These are phyloP conservation scores for Coemansia sp. DNA, from an alignment of 192 early-diverging fungal species.

Conservation along the genomic window DNA sequence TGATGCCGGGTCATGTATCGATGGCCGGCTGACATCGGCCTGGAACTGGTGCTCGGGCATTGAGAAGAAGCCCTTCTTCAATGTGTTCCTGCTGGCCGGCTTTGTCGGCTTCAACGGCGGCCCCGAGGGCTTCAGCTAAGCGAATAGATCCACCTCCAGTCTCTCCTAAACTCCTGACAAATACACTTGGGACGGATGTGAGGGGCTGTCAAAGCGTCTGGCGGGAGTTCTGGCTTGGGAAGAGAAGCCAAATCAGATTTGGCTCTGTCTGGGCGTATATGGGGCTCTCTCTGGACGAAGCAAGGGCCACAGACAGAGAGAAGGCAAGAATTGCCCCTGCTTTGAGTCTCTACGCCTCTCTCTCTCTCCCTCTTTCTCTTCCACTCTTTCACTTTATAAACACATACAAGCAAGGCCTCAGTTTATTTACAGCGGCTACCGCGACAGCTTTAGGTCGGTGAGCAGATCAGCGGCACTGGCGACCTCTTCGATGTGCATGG, in stretches of 20 bases:
- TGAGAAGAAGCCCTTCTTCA: constrained; percentile 92
- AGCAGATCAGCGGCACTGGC: constrained; percentile 33
- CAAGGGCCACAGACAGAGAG: too few relatives aligned
- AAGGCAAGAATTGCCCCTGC: too few relatives aligned
- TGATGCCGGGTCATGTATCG: constrained; percentile 92
- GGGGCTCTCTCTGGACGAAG: too few relatives aligned
- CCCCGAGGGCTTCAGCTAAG: constrained; percentile 30
- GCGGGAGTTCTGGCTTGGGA: too few relatives aligned
- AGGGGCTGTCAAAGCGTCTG: too few relatives aligned
- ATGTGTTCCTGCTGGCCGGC: constrained; percentile 73
- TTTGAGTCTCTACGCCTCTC: too few relatives aligned
- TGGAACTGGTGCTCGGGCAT: constrained; percentile 87
- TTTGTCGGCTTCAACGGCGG: constrained; percentile 75
- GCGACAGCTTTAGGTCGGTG: constrained; percentile 6
- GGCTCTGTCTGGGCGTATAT: too few relatives aligned
- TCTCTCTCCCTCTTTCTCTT: neutral
- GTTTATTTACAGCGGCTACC: neutral
- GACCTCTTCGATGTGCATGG: constrained; percentile 46
- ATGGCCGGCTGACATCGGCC: constrained; percentile 87
- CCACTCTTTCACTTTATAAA: neutral
- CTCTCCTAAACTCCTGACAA: too few relatives aligned
- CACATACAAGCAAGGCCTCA: neutral
- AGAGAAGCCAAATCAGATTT: too few relatives aligned
- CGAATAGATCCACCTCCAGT: too few relatives aligned
- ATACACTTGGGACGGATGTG: too few relatives aligned